Base-by-base conservation (phyloP, 2,329 filamentous ascomycete species). In the Aspergillus novofumigatus region DNA sequence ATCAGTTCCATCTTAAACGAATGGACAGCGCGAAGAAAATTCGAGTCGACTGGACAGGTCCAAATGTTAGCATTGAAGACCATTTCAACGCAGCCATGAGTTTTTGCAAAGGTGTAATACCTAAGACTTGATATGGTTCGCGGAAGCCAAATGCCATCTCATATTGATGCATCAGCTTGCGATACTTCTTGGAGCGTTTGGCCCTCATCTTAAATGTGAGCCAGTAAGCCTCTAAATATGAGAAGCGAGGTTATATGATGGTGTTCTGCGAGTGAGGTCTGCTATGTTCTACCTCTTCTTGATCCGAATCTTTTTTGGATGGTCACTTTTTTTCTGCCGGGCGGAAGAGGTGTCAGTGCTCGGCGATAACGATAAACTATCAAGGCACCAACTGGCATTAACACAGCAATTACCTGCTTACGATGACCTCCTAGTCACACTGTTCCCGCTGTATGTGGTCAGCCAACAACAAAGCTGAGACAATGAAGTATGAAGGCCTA, bases 161-260 rank as follows among this genome's bases (percentile, higher is more conserved):
- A 82, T 92, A 96, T 71, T 93, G 88, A 76, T 91, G 88, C 87
- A 99, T 95, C 69, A 97, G 86, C 86, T 97, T 97, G 71, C 87
- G 85, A 74, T 91, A 92, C 67, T 88, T 86, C 75, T 90, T 88
- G 45, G 80, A 82, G 59, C 85, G 81, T 76, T 90, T 90, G 54
- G 86, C 86, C 68, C 85, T 81, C 84, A 88, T 89, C 51, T 67
- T 82, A 73, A 64, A 72, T 68, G 69, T 68, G 69, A 52, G n/a
- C 44, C 42, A 49, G 52, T 49, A 50, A n/a, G 55, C 32, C 49
- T 28, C 25, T 29, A 56, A 60, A 48, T 56, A 51, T 52, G 55
- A 49, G 2, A 42, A 28, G 58, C 25, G 52, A 45, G 52, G 20
- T 45, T 48, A 29, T 44, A 54, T 51, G 54, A 53, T 51, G 51